A percentile compares a stretch with the other conserved stretches of the same genome.
Evolutionary conservation across 2,329 filamentous ascomycete genomes (phyloP).

Genomic region (Lanzia echinophila): DNA sequence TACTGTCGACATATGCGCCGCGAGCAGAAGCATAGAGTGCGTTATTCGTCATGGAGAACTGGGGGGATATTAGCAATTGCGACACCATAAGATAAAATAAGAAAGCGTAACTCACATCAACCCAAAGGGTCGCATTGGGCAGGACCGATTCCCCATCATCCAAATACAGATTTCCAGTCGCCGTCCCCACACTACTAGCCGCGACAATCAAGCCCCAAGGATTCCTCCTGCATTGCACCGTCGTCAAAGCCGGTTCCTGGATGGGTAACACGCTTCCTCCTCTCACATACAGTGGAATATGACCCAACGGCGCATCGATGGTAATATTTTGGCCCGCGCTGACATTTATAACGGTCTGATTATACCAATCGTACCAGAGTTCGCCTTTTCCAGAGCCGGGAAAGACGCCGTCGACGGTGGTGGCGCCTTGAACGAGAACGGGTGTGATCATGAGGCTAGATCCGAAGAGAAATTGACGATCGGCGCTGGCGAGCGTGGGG

Average conservation of each 20-base stretch:
- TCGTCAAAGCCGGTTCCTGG: slow-evolving; percentile 64
- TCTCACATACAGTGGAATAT: slow-evolving; percentile 66
- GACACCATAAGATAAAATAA: background rate
- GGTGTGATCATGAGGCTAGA: slow-evolving; percentile 59
- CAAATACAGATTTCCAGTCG: slow-evolving; percentile 59
- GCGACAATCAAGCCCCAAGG: slow-evolving; percentile 63
- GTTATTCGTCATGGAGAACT: slow-evolving; percentile 37
- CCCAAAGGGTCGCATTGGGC: slow-evolving; percentile 47
- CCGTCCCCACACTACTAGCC: slow-evolving; percentile 46
- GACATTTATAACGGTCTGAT: slow-evolving; percentile 47
- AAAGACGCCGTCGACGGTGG: slow-evolving; percentile 58
- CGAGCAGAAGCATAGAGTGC: slow-evolving; percentile 41
- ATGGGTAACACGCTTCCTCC: slow-evolving; percentile 62
- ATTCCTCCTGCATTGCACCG: slow-evolving; percentile 52
- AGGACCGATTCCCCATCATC: slow-evolving; percentile 67
- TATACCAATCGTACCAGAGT: slow-evolving; percentile 77
- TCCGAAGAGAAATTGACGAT: slow-evolving; percentile 68
- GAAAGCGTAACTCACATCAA: slow-evolving; percentile 31
- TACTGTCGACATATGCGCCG: slow-evolving; percentile 50
- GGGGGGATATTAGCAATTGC: background rate
- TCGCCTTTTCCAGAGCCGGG: slow-evolving; percentile 54
- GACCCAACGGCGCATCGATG: slow-evolving; percentile 53
- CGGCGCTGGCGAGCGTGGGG: slow-evolving; percentile 56
- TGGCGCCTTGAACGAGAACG: slow-evolving; percentile 56
- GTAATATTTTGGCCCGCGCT: slow-evolving; percentile 50